Base-by-base conservation (phyloP, 371 early-diverging fungal genomes). In the Apophysomyces variabilis region DNA sequence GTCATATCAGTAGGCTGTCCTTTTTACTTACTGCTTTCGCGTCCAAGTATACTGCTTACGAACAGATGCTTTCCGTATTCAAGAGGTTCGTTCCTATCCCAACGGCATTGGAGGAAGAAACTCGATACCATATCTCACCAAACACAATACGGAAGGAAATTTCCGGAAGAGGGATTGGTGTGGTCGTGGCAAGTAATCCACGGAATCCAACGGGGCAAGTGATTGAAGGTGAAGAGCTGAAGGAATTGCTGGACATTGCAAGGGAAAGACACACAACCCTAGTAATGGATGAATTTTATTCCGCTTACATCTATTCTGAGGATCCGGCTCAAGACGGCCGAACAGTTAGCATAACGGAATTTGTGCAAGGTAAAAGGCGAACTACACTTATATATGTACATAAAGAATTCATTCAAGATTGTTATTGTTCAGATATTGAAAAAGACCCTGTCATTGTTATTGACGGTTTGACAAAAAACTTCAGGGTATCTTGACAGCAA, bases 171-270 rank as follows among this genome's bases (percentile, higher is more conserved):
- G 85, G 85, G 4, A 56, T 85, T 0, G 79, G 82, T 12, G 78
- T 83, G 4, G 66, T 85, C n/a, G 77, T 85, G 2, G 77, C 74
- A 0, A 78, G 78, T 8, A 85, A 85, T 58, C 85, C 85, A n/a
- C 80, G 82, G 46, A 85, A 85, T 60, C 85, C 85, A 5, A 83
- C 83, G 1, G 85, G 85, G 7, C 85, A 80, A 45, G 73, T 85
- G 4, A 73, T 83, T 38, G 73, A 80, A 61, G 83, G 69, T 38
- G 74, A 76, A 2, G 76, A 77, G 32, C 45, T 85, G 37, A 65
- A 71, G 39, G 72, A 81, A 18, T 68, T 80, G 38, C 62, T 83
- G 1, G 56, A 66, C 0, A 73, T 81, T 38, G 78, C 80, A 4
- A 69, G 68, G 46, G 75, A 79, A 43, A 63, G 67, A 46, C 81